phyloP scores from a whole-genome alignment of 1,139 yeast genomes.

The Geotrichum histeridarum region DNA sequence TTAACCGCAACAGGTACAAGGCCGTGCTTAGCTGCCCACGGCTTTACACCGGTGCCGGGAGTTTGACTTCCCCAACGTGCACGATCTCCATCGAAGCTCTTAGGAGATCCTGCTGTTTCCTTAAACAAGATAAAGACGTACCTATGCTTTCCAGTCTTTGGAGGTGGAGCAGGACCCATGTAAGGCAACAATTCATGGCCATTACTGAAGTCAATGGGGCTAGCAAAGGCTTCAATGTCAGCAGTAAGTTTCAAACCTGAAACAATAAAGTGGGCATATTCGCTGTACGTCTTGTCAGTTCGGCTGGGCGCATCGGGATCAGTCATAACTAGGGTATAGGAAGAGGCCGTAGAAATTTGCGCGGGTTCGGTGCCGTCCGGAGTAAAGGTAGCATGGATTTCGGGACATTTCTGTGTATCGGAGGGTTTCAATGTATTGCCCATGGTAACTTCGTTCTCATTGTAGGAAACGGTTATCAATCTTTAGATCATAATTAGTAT shows the following conservation, averaged over 20 bases:
- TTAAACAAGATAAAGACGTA: conserved; percentile 71
- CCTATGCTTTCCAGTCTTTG: conserved; percentile 74
- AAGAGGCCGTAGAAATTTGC: conserved; percentile 37
- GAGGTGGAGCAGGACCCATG: conserved; percentile 81
- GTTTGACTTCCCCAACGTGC: conserved; percentile 81
- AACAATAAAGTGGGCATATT: conserved; percentile 72
- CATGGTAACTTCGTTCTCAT: conserved; percentile 60
- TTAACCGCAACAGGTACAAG: conserved; percentile 67
- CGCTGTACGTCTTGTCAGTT: conserved; percentile 81
- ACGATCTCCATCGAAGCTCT: conserved; percentile 51
- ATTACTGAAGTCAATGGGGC: conserved; percentile 30
- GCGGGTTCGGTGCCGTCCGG: conserved; percentile 30
- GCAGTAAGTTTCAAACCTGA: conserved; percentile 53
- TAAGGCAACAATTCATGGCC: conserved; percentile 45
- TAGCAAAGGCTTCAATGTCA: conserved; percentile 34
- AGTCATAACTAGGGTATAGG: conserved; percentile 70
- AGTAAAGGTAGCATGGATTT: conserved; percentile 61
- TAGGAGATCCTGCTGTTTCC: conserved; percentile 42
- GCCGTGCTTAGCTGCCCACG: conserved; percentile 64
- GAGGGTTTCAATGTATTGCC: conserved; percentile 67
- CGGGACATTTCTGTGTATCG: conserved; percentile 62
- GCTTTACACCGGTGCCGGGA: conserved; percentile 72
- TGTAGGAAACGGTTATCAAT: conserved; percentile 45
- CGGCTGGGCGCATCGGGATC: conserved; percentile 94
- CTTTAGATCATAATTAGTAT: conserved; percentile 23